phyloP scores from a whole-genome alignment of 371 early-diverging fungal species.

The Mortierella sp. region DNA sequence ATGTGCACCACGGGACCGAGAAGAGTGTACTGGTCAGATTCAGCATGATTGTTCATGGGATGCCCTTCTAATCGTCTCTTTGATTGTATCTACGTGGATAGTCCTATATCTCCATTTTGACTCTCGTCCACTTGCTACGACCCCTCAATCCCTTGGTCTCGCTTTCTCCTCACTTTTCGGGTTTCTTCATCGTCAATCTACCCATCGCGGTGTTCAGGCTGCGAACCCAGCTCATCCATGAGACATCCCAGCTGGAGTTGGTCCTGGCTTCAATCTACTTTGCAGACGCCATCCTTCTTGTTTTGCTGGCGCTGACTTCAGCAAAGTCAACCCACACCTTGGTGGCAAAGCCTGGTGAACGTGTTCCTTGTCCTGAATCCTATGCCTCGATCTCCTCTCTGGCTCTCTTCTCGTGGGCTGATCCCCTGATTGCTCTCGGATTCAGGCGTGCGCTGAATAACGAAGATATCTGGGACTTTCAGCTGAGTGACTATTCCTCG shows the following conservation, averaged over 20 bases:
- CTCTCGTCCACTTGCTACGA: constrained; percentile 59
- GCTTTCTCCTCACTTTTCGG: constrained; percentile 61
- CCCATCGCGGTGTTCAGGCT: constrained; percentile 59
- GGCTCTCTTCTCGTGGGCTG: constrained; percentile 83
- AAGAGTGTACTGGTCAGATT: background rate
- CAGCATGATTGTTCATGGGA: background rate
- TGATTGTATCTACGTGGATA: constrained; percentile 14
- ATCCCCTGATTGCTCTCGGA: constrained; percentile 72
- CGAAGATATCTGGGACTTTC: constrained; percentile 77
- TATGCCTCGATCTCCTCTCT: constrained; percentile 71
- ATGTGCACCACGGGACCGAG: too few species aligned
- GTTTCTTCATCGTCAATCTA: constrained; percentile 60
- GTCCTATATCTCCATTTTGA: constrained; percentile 63
- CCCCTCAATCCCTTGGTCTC: constrained; percentile 62
- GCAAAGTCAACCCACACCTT: constrained; percentile 55
- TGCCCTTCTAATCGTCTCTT: background rate
- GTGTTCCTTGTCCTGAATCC: constrained; percentile 67
- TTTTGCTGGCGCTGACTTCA: constrained; percentile 59
- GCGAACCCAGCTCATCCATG: constrained; percentile 60
- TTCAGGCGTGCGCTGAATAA: constrained; percentile 64
- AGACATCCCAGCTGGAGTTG: constrained; percentile 50
- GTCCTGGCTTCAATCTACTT: constrained; percentile 58
- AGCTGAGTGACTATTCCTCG: constrained; percentile 57
- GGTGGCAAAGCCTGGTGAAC: constrained; percentile 54
- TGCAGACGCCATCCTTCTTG: constrained; percentile 54